These are phyloP conservation scores for Neonectria punicea DNA, from an alignment of 2,329 filamentous ascomycete species.

Conservation along the genomic window DNA sequence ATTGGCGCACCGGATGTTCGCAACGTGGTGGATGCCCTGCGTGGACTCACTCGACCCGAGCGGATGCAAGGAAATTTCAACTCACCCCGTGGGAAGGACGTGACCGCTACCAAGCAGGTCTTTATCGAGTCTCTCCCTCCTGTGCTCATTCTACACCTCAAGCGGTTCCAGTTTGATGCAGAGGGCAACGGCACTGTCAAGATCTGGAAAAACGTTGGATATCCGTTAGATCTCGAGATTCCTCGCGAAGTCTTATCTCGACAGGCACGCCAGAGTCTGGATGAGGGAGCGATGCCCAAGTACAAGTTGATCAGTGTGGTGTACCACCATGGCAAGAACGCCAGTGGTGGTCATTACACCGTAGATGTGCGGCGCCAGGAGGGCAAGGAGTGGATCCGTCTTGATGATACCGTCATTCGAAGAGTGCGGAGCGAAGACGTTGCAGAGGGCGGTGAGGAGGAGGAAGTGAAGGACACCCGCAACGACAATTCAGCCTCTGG, in stretches of 20 bases:
- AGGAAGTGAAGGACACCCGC: constrained; percentile 70
- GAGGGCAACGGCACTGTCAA: constrained; percentile 86
- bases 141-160: constrained; percentile 92
- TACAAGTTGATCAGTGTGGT: constrained; percentile 91
- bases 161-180: constrained; percentile 96
- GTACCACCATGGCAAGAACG: constrained; percentile 97
- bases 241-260: constrained; percentile 89
- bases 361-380: constrained; percentile 97
- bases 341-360: constrained; percentile 95
- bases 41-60: constrained; percentile 84
- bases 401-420: constrained; percentile 92
- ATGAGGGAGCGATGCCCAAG: constrained; percentile 76
- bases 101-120: constrained; percentile 89
- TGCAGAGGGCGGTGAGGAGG: constrained; percentile 84
- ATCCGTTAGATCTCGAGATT: constrained; percentile 93
- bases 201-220: constrained; percentile 98
- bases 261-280: constrained; percentile 71
- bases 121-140: constrained; percentile 93
- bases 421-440: constrained; percentile 90
- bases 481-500: constrained; percentile 43
- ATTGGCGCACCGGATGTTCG: constrained; percentile 88
- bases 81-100: constrained; percentile 79
- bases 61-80: constrained; percentile 86
- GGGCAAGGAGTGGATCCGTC: constrained; percentile 92
- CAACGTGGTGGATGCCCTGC: constrained; percentile 92